Conservation (phyloP, 768 basidiomycete species). For the Mycena epipterygia region DNA sequence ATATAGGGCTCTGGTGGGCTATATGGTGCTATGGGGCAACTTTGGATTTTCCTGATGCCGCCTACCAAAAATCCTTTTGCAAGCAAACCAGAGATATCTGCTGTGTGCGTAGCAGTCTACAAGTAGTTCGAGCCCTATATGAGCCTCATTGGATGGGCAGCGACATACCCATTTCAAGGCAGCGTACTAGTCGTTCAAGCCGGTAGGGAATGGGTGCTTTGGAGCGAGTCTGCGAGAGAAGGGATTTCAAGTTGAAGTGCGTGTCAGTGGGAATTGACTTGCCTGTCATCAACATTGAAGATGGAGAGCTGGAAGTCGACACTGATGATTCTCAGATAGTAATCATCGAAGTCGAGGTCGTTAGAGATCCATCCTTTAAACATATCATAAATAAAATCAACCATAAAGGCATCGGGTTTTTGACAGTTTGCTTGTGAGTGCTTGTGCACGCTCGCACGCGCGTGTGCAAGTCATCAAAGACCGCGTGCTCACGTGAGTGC, state of each 20-base stretch:
- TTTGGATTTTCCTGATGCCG: slow-evolving; percentile 40
- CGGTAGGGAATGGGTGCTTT: slow-evolving; percentile 40
- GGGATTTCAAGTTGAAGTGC: background rate
- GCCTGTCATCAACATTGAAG: slow-evolving; percentile 8
- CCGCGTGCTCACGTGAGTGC: too few species aligned
- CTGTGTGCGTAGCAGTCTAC: slow-evolving; percentile 2
- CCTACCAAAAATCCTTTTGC: slow-evolving; percentile 41
- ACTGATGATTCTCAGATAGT: background rate
- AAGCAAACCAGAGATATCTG: slow-evolving; percentile 28
- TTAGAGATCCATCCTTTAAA: background rate
- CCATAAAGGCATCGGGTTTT: too few species aligned
- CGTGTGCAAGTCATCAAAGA: too few species aligned
- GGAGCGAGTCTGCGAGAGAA: slow-evolving; percentile 39
- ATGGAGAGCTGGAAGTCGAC: background rate
- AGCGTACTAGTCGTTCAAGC: slow-evolving; percentile 38
- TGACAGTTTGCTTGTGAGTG: too few species aligned
- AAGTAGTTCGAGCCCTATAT: background rate
- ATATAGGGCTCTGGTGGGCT: too few species aligned
- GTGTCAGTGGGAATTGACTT: background rate
- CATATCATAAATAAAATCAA: background rate
- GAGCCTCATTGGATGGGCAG: slow-evolving; percentile 23
- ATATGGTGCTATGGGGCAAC: slow-evolving; percentile 37
- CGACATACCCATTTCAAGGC: slow-evolving; percentile 42
- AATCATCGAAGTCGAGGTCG: slow-evolving; percentile 2
- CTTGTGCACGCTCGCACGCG: too few species aligned